Evolutionary conservation across 352 stramenopile genomes (phyloP).

Genomic region (Chrysophaeum taylorii): DNA sequence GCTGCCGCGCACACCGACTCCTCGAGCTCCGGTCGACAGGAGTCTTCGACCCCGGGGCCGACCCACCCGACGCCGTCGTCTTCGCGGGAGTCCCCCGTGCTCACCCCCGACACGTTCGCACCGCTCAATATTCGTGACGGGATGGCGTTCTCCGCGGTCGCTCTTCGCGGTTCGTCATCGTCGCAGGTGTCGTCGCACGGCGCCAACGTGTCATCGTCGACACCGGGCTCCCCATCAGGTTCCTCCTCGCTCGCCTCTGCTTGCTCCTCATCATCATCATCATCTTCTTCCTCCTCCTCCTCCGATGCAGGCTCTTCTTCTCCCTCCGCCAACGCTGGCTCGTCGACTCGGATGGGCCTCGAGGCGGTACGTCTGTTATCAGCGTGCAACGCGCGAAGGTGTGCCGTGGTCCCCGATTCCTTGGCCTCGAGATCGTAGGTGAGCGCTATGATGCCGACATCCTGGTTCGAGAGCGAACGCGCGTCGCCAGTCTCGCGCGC

Average conservation of each 20-base stretch:
- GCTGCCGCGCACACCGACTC: slow-evolving; percentile 22
- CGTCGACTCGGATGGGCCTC: slow-evolving; percentile 20
- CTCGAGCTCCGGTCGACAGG: neutral
- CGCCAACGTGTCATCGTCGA: neutral
- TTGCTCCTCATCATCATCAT: slow-evolving; percentile 23
- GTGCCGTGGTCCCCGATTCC: neutral
- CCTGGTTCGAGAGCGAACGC: slow-evolving; percentile 34
- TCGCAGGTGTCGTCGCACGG: neutral
- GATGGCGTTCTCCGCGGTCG: neutral
- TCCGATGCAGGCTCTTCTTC: slow-evolving; percentile 30
- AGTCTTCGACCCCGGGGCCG: neutral
- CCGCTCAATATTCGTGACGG: slow-evolving; percentile 10
- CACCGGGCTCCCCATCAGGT: slow-evolving; percentile 17
- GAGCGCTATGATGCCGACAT: slow-evolving; percentile 51
- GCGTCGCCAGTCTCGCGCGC: slow-evolving; percentile 50
- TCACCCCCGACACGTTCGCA: neutral
- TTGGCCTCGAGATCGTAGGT: slow-evolving; percentile 39
- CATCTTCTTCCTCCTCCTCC: slow-evolving; percentile 27
- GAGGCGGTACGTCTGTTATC: too few relatives aligned
- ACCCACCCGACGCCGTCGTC: slow-evolving; percentile 14
- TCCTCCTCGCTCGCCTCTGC: slow-evolving; percentile 4
- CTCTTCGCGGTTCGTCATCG: neutral
- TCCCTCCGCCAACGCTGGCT: neutral
- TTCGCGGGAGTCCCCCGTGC: neutral
- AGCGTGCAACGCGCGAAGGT: neutral